Conservation (phyloP, 352 stramenopile genomes). For the Phytopythium sindhum region DNA sequence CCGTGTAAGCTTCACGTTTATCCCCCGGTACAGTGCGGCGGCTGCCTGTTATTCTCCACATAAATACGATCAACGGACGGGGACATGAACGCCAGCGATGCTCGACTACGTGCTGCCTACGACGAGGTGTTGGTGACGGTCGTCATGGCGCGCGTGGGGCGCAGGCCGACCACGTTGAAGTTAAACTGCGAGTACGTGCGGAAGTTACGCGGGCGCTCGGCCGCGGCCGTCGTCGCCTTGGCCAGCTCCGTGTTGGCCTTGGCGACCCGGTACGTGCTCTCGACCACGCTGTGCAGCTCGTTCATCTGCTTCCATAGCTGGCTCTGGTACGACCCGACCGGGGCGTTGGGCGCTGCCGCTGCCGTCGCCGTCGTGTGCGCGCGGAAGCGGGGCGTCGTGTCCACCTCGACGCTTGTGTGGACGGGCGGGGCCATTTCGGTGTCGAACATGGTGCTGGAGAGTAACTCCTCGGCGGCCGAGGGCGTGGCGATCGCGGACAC, state of each 20-base stretch:
- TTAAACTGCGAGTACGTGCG: constrained; percentile 39
- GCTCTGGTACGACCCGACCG: constrained; percentile 42
- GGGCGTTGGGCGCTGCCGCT: not conserved
- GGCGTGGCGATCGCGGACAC: constrained; percentile 21
- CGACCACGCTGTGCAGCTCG: constrained; percentile 52
- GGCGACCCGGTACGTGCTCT: constrained; percentile 65
- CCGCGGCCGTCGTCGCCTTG: constrained; percentile 15
- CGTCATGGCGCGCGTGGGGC: constrained; percentile 35
- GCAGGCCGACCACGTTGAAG: constrained; percentile 39
- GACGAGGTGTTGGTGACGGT: not conserved
- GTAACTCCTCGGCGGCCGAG: constrained; percentile 16
- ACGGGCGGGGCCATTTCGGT: not conserved
- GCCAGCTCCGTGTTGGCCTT: constrained; percentile 48
- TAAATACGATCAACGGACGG: not conserved
- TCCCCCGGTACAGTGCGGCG: too few relatives aligned
- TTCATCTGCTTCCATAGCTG: constrained; percentile 76
- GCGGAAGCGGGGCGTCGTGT: constrained; percentile 12
- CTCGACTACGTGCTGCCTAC: too few relatives aligned
- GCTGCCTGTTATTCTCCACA: constrained; percentile 2
- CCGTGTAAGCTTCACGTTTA: too few relatives aligned
- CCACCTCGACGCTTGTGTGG: not conserved
- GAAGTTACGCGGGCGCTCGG: constrained; percentile 16
- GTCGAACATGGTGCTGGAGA: constrained; percentile 7
- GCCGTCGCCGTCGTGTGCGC: constrained; percentile 26
- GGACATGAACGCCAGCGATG: too few relatives aligned